phyloP scores from a whole-genome alignment of 441 rosid species.

The Raphanus hybrid region DNA sequence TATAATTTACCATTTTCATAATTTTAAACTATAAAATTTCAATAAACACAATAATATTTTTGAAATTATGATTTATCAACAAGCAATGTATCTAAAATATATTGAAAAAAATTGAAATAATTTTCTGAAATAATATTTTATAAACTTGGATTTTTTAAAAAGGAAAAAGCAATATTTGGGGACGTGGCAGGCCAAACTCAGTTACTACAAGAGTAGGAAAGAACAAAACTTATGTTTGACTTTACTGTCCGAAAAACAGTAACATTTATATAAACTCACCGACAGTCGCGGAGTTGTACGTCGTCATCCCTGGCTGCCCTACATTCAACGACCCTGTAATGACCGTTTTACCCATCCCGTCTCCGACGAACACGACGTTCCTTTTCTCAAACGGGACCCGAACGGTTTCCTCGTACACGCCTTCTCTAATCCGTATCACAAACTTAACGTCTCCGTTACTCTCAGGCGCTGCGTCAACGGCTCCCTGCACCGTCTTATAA shows the following conservation, averaged over 20 bases:
- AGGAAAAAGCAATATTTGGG: too few relatives aligned
- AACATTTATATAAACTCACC: conserved; percentile 50
- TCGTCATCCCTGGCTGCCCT: conserved; percentile 66
- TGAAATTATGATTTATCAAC: too few relatives aligned
- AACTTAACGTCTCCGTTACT: conserved; percentile 52
- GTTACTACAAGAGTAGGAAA: not conserved
- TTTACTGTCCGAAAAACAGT: not conserved
- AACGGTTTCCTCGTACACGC: conserved; percentile 82
- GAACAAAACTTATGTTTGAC: not conserved
- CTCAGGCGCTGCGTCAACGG: conserved; percentile 74
- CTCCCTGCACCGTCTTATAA: conserved; percentile 75
- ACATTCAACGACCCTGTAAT: conserved; percentile 55
- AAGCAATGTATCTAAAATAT: too few relatives aligned
- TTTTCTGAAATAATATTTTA: too few relatives aligned
- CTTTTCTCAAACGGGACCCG: conserved; percentile 75
- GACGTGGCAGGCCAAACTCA: not conserved
- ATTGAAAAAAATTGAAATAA: too few relatives aligned
- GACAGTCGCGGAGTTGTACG: conserved; percentile 80
- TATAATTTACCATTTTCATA: too few relatives aligned
- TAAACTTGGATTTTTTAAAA: too few relatives aligned
- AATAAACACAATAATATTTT: too few relatives aligned
- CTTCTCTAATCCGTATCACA: conserved; percentile 69
- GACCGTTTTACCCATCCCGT: conserved; percentile 59
- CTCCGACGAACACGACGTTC: conserved; percentile 83
- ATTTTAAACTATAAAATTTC: too few relatives aligned